phyloP scores from a whole-genome alignment of 805 yeast genomes.

The Candida nonsorbophila region DNA sequence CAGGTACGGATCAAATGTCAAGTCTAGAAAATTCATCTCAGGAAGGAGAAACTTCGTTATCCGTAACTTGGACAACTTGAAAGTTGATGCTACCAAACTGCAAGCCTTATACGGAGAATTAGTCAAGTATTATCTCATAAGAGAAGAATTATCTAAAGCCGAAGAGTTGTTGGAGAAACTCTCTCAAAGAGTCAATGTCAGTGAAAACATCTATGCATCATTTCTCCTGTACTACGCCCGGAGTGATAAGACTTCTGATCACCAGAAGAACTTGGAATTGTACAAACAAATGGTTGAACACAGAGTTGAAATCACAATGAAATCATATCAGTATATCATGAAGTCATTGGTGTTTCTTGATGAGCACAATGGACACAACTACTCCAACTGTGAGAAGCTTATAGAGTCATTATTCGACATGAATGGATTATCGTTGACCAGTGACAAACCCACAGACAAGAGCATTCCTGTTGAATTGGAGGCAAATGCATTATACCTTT shows the following conservation, averaged over 20 bases:
- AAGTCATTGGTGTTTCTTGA: slow-evolving; percentile 20
- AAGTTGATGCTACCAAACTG: not conserved
- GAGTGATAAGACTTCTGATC: slow-evolving; percentile 12
- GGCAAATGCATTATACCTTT: slow-evolving; percentile 14
- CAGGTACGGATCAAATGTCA: slow-evolving; percentile 4
- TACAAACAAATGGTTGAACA: slow-evolving; percentile 29
- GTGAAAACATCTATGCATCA: slow-evolving; percentile 25
- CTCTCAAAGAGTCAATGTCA: slow-evolving; percentile 10
- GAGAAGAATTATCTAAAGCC: slow-evolving; percentile 15
- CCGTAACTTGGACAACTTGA: not conserved
- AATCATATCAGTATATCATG: slow-evolving; percentile 26
- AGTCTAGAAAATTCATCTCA: slow-evolving; percentile 2
- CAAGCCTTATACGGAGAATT: slow-evolving; percentile 18
- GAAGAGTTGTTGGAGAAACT: slow-evolving; percentile 13
- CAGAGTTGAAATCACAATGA: slow-evolving; percentile 18
- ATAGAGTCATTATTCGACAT: slow-evolving; percentile 24
- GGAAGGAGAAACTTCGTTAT: slow-evolving; percentile 3
- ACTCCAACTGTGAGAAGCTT: slow-evolving; percentile 12
- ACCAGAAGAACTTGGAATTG: slow-evolving; percentile 19
- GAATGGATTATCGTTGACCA: slow-evolving; percentile 21
- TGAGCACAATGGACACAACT: slow-evolving; percentile 8
- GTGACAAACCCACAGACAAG: too few relatives aligned
- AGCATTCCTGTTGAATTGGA: slow-evolving; percentile 7
- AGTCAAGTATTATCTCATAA: slow-evolving; percentile 17
- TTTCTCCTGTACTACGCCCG: slow-evolving; percentile 18